Evolutionary conservation across 2,329 filamentous ascomycete species (phyloP).

Genomic region (Trichoderma atrobrunneum): DNA sequence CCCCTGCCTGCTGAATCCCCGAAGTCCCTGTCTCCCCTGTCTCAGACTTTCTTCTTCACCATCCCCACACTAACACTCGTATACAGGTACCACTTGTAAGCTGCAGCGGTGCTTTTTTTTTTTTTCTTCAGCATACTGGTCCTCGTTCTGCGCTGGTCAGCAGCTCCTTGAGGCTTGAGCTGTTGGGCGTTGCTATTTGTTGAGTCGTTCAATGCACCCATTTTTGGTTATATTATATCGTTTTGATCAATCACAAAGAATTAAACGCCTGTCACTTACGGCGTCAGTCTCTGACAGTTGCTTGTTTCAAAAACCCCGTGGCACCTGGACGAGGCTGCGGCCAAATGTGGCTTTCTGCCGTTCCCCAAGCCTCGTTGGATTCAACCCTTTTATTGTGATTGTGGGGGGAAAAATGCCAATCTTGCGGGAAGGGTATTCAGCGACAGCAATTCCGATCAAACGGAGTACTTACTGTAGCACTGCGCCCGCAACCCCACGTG

Average conservation of each 20-base stretch:
- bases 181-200: background rate
- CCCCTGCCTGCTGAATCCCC: slow-evolving; percentile 8
- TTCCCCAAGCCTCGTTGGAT: slow-evolving; percentile 1
- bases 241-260: background rate
- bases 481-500: background rate
- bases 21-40: slow-evolving; percentile 16
- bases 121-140: background rate
- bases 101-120: background rate
- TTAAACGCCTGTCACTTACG: background rate
- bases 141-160: slow-evolving; percentile 2
- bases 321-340: background rate
- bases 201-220: background rate
- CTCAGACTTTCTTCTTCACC: background rate
- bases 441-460: background rate
- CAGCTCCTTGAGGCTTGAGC: background rate
- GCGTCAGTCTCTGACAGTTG: background rate
- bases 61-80: background rate
- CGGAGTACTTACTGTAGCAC: background rate
- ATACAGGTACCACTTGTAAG: slow-evolving; percentile 2
- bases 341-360: background rate
- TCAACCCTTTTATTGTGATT: background rate
- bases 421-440: background rate
- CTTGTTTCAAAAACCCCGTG: background rate
- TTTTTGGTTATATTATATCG: background rate
- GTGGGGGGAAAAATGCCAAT: background rate